phyloP scores from a whole-genome alignment of 179 eudicot species.

The Sideroxylon spinosum region DNA sequence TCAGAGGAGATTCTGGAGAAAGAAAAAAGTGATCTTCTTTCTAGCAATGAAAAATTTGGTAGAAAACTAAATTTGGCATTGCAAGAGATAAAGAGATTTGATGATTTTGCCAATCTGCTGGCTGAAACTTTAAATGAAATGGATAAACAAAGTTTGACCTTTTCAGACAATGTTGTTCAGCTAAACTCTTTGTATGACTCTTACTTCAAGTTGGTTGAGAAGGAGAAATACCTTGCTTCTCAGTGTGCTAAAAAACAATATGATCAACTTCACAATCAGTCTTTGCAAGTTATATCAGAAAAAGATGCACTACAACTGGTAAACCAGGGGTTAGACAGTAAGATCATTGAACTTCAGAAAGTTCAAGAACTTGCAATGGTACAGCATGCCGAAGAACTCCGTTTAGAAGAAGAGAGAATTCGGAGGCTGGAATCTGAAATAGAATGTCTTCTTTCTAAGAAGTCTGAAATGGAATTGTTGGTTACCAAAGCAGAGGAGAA shows the following conservation, averaged over 20 bases:
- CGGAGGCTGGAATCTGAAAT: slow-evolving; percentile 59
- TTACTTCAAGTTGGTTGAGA: slow-evolving; percentile 42
- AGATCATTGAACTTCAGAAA: slow-evolving; percentile 61
- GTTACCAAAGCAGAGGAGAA: slow-evolving; percentile 52
- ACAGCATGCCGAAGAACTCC: slow-evolving; percentile 91
- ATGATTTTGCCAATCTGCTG: slow-evolving; percentile 45
- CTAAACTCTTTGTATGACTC: slow-evolving; percentile 46
- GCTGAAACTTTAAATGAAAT: slow-evolving; percentile 48
- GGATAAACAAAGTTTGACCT: slow-evolving; percentile 57
- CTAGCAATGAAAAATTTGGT: slow-evolving; percentile 43
- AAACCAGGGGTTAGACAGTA: slow-evolving; percentile 52
- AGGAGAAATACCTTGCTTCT: slow-evolving; percentile 50
- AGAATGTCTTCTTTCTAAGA: slow-evolving; percentile 50
- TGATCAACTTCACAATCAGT: slow-evolving; percentile 51
- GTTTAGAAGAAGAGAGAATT: slow-evolving; percentile 68
- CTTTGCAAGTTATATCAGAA: slow-evolving; percentile 45
- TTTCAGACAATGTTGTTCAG: slow-evolving; percentile 51
- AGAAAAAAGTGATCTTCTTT: slow-evolving; percentile 53
- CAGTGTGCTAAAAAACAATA: slow-evolving; percentile 47
- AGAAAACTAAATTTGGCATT: slow-evolving; percentile 44
- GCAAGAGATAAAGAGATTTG: slow-evolving; percentile 59
- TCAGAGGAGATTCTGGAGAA: slow-evolving; percentile 52
- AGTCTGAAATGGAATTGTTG: slow-evolving; percentile 48
- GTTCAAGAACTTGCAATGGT: slow-evolving; percentile 68
- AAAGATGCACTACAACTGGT: slow-evolving; percentile 47